Evolutionary conservation across 148 eudicot genomes (phyloP).

Genomic region (Cornus suecica): DNA sequence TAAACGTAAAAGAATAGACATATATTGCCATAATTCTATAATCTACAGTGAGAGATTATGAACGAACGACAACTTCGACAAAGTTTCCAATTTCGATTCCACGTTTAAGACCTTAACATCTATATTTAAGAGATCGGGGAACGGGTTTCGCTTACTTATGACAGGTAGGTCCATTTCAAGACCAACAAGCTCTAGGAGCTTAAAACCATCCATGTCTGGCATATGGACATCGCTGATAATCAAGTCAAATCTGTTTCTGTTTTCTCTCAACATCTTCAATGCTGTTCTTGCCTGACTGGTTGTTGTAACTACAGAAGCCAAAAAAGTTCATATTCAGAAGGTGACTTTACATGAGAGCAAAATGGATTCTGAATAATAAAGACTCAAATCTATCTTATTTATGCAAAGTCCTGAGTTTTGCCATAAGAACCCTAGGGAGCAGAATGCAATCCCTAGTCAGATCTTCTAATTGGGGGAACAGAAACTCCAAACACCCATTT

Average conservation of each 20-base stretch:
- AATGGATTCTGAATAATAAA: neutral
- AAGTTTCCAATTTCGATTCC: neutral
- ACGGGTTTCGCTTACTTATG: constrained; percentile 55
- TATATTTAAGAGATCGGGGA: neutral
- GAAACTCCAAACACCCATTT: neutral
- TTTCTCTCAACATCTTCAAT: constrained; percentile 58
- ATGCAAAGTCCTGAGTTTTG: neutral
- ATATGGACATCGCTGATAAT: constrained; percentile 79
- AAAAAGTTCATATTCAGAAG: neutral
- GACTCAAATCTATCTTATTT: neutral
- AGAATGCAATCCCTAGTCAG: neutral
- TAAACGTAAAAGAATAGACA: neutral
- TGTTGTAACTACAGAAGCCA: constrained; percentile 57
- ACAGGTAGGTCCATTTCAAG: constrained; percentile 90
- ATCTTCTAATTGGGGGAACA: neutral
- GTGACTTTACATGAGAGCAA: neutral
- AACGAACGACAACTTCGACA: neutral
- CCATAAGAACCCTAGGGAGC: neutral
- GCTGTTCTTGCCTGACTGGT: constrained; percentile 58
- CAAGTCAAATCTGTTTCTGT: constrained; percentile 55
- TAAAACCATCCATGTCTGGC: constrained; percentile 97
- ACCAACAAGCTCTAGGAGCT: constrained; percentile 84
- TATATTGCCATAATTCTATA: neutral
- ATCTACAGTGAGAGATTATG: neutral
- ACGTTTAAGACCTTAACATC: neutral